These are phyloP conservation scores for Ophiostoma sp. DNA, from an alignment of 2,329 filamentous ascomycete genomes.

Conservation along the genomic window DNA sequence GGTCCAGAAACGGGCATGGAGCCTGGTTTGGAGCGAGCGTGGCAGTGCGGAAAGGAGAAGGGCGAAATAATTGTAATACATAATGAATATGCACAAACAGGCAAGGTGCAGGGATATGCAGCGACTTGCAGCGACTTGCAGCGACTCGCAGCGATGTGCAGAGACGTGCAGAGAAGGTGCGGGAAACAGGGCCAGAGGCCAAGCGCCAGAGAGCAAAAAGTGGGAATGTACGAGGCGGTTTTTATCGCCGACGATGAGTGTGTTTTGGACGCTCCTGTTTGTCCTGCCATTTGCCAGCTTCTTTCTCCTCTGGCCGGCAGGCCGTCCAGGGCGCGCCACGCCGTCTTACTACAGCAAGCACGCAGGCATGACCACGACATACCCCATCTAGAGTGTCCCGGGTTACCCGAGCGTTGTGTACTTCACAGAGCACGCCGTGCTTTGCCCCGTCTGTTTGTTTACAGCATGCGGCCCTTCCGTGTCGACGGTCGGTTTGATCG, in stretches of 20 bases:
- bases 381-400: not conserved
- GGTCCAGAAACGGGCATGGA: not conserved
- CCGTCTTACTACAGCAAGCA: not conserved
- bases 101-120: conserved; percentile 12
- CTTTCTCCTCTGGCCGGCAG: not conserved
- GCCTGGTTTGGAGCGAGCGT: not conserved
- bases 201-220: not conserved
- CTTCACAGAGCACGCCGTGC: not conserved
- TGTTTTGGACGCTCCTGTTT: not conserved
- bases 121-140: conserved; percentile 9
- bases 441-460: not conserved
- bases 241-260: not conserved
- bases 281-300: not conserved
- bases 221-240: not conserved
- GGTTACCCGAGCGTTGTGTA: not conserved
- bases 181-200: not conserved
- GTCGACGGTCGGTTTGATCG: no score
- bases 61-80: not conserved
- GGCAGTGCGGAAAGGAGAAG: conserved; percentile 9
- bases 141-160: no score
- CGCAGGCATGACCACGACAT: not conserved
- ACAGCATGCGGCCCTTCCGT: no score
- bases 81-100: not conserved
- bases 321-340: no score
- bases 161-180: not conserved